These are phyloP conservation scores for Mycena floridula DNA, from an alignment of 768 basidiomycete species.

Conservation along the genomic window DNA sequence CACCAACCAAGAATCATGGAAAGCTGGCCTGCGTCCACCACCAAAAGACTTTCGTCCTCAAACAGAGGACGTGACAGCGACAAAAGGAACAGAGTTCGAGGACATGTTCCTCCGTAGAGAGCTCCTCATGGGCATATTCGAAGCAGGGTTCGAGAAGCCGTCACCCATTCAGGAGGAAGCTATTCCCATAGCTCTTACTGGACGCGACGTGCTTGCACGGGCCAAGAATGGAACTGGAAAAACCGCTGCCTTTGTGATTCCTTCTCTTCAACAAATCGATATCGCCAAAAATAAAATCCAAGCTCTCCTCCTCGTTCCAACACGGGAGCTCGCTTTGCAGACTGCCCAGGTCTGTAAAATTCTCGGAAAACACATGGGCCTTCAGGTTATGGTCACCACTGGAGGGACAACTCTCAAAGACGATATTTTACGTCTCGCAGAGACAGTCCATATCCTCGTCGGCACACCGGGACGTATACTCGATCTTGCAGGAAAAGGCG, in stretches of 20 bases:
- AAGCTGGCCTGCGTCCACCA: slow-evolving; percentile 71
- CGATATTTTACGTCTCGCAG: slow-evolving; percentile 88
- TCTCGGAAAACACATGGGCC: slow-evolving; percentile 90
- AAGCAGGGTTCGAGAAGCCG: slow-evolving; percentile 94
- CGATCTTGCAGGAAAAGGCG: slow-evolving; percentile 87
- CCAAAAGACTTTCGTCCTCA: slow-evolving; percentile 92
- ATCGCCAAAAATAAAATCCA: slow-evolving; percentile 82
- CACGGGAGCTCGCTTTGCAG: slow-evolving; percentile 96
- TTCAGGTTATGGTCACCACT: slow-evolving; percentile 99
- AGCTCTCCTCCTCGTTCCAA: slow-evolving; percentile 93
- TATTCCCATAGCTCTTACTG: slow-evolving; percentile 89
- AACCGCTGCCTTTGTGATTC: slow-evolving; percentile 98
- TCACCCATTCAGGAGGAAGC: slow-evolving; percentile 99
- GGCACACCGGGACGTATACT: slow-evolving; percentile 96
- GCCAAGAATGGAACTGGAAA: slow-evolving; percentile 98
- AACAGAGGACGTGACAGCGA: slow-evolving; percentile 94
- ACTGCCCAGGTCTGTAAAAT: slow-evolving; percentile 99
- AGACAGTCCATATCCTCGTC: slow-evolving; percentile 92
- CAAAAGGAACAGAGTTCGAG: slow-evolving; percentile 93
- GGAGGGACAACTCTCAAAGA: slow-evolving; percentile 98
- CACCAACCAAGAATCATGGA: slow-evolving; percentile 66
- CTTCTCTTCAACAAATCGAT: slow-evolving; percentile 91
- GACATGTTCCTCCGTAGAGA: slow-evolving; percentile 90
- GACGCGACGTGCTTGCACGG: slow-evolving; percentile 90
- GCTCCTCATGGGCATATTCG: slow-evolving; percentile 98